A percentile compares a stretch with the other conserved stretches of the same genome.
These are phyloP conservation scores for Populus trichocarpa DNA, from an alignment of 441 rosid genomes.

Conservation along the genomic window DNA sequence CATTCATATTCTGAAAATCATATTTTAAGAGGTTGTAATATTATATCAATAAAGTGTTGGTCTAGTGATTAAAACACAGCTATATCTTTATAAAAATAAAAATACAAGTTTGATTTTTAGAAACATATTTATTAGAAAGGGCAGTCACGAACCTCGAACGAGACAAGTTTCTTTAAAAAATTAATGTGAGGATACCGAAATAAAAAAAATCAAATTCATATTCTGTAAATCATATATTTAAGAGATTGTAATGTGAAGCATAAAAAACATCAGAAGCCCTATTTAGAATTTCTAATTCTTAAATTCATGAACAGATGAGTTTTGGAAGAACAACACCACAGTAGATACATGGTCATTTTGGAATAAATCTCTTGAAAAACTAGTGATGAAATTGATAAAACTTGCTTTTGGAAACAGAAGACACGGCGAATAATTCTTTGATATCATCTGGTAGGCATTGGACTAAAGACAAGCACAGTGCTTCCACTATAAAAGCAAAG, in stretches of 20 bases:
- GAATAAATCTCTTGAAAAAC: not conserved
- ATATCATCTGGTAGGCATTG: not conserved
- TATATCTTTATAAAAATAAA: accelerated
- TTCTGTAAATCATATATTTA: too few relatives aligned
- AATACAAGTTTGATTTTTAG: too few relatives aligned
- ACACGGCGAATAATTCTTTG: not conserved
- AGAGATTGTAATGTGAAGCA: too few relatives aligned
- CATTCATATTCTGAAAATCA: too few relatives aligned
- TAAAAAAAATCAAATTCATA: too few relatives aligned
- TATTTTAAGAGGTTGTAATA: too few relatives aligned
- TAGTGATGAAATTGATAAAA: not conserved
- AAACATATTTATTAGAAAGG: accelerated
- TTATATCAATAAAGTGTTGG: too few relatives aligned
- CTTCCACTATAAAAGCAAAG: constrained; percentile 5
- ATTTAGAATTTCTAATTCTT: too few relatives aligned
- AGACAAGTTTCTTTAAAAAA: too few relatives aligned
- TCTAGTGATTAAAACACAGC: accelerated
- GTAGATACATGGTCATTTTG: not conserved
- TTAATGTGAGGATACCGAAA: accelerated
- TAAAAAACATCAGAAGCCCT: too few relatives aligned
- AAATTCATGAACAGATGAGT: too few relatives aligned
- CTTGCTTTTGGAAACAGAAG: constrained; percentile 6
- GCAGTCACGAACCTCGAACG: accelerated
- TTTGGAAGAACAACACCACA: not conserved
- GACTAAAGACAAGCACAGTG: constrained; percentile 19